phyloP scores from a whole-genome alignment of 345 rosid species.

The Raphanus raphanistrum region DNA sequence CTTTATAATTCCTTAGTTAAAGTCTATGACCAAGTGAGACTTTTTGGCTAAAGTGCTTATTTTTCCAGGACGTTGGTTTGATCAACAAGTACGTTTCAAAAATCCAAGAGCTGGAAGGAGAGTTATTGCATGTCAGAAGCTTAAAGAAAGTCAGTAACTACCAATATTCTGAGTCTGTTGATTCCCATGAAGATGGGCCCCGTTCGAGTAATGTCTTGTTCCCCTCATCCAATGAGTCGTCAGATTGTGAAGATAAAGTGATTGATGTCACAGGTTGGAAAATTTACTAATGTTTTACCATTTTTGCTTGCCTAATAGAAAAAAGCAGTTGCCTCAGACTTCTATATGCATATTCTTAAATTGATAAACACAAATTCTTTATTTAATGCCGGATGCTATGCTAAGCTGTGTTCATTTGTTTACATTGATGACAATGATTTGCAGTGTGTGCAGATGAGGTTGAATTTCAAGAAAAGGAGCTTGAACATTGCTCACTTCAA shows the following conservation, averaged over 20 bases:
- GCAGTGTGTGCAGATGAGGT: conserved; percentile 57
- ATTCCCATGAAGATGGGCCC: conserved; percentile 64
- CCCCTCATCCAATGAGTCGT: conserved; percentile 55
- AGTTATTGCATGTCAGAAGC: conserved; percentile 59
- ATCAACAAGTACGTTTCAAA: conserved; percentile 66
- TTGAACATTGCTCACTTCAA: conserved; percentile 86
- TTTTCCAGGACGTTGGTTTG: conserved; percentile 68
- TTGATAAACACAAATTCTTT: not conserved
- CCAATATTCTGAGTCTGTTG: conserved; percentile 45
- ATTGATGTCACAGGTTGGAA: conserved; percentile 55
- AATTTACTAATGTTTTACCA: not conserved
- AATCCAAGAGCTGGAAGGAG: conserved; percentile 93
- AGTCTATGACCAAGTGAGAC: not conserved
- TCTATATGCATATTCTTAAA: not conserved
- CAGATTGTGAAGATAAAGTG: conserved; percentile 57
- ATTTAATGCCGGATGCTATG: not conserved
- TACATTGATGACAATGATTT: not conserved
- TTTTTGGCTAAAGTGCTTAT: conserved; percentile 16
- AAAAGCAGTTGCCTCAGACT: not conserved
- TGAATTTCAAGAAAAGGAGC: conserved; percentile 74
- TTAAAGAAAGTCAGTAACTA: conserved; percentile 46
- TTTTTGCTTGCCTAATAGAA: not conserved
- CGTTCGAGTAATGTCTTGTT: conserved; percentile 51
- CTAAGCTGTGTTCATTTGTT: not conserved
- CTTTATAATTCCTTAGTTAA: conserved; percentile 2